Evolutionary conservation across 2,329 filamentous ascomycete species (phyloP).

Genomic region (Salinomyces thailandicus): DNA sequence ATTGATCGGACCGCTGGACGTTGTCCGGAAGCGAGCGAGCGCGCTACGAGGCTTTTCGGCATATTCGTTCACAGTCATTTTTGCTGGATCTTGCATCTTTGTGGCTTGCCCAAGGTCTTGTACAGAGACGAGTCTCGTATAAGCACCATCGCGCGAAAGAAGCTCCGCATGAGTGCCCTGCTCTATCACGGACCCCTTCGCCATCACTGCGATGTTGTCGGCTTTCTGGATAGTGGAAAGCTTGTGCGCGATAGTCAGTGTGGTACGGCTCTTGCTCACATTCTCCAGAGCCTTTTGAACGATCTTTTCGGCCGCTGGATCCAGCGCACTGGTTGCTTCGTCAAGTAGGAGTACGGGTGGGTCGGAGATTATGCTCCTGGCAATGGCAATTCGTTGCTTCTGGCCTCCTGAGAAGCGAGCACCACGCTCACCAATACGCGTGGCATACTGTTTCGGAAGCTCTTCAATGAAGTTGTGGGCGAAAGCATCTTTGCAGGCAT

Average conservation of each 20-base stretch:
- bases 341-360: conserved; percentile 27
- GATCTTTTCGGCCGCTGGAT: conserved; percentile 24
- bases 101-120: conserved; percentile 32
- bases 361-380: conserved; percentile 27
- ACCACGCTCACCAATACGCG: conserved; percentile 26
- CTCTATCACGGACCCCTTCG: conserved; percentile 34
- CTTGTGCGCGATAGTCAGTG: conserved; percentile 35
- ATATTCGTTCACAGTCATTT: conserved; percentile 13
- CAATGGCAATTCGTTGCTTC: conserved; percentile 28
- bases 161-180: conserved; percentile 34
- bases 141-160: conserved; percentile 28
- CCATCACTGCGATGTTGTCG: conserved; percentile 37
- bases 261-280: conserved; percentile 25
- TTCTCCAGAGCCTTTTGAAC: conserved; percentile 27
- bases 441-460: conserved; percentile 27
- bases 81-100: conserved; percentile 14
- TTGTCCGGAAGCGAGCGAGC: conserved; percentile 14
- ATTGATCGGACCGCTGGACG: conserved; percentile 13
- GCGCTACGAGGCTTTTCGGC: conserved; percentile 9
- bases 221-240: conserved; percentile 35
- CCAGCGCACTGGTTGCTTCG: conserved; percentile 29
- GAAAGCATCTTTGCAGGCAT: conserved; percentile 25
- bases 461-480: conserved; percentile 29
- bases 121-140: conserved; percentile 35
- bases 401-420: conserved; percentile 26